Base-by-base conservation (phyloP, 352 stramenopile species). In the Phytopythium montanum region DNA sequence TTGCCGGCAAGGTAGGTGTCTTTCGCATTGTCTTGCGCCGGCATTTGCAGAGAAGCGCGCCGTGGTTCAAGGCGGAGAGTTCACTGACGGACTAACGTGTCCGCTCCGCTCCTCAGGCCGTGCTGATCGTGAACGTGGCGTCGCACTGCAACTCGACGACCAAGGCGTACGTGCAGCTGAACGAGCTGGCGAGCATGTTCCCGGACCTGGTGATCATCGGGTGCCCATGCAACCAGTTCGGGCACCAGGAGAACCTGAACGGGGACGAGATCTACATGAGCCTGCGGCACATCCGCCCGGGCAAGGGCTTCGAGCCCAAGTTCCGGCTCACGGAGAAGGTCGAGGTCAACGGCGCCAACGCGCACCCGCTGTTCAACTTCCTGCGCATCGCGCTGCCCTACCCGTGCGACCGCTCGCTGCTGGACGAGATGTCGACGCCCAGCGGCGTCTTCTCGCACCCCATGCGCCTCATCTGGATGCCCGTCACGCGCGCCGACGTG, bases 391-490 rank as follows among this genome's bases (percentile, higher is more conserved):
- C 79, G 41, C 65, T 92, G 52, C 83, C 83, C 5, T 90, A 84
- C 50, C 75, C 80, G 31, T 85, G 71, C 33, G 83, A 92, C 51
- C 80, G 83, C 49, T 88, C 83, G 64, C 67, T 92, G 54, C 69
- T 90, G 64, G 81, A 92, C 61, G 83, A 92, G 60, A 90, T 92
- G 83, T 83, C 80, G 48, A 69, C 71, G 39, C 80, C 82, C 48
- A 87, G 82, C 56, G 82, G 82, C 56, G 80, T 90, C 39, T 92
- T 90, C 65, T 88, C 78, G 39, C 80, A 90, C 65, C 82, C 80
- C 14, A 92, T 92, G 82, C 82, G 80, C 18, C 78, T 92, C 61
- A 89, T 90, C 49, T 92, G 82, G 82, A 92, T 92, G 82, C 82
- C 82, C 23, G 78, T 92, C 39, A 90, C 82, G 42, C 80, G 82